Conservation (phyloP, 78 protist species). For the Dictyostelium purpureum region DNA sequence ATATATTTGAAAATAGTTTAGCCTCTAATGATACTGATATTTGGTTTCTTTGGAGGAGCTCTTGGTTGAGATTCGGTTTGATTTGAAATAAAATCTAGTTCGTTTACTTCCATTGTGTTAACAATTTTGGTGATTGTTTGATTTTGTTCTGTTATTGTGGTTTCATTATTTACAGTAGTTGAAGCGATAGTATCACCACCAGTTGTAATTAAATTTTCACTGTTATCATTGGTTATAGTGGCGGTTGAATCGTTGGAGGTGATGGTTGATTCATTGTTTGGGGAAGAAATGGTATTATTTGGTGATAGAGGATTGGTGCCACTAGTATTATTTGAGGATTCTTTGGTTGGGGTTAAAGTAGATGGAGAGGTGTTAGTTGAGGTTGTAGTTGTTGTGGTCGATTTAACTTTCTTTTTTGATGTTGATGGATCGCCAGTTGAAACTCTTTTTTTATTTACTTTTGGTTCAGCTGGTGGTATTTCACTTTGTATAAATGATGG, state of each 20-base stretch:
- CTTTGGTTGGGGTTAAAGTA: not conserved
- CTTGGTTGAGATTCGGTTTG: not conserved
- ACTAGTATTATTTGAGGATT: not conserved
- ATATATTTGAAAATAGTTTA: not conserved
- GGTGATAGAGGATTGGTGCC: not conserved
- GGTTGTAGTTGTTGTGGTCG: not conserved
- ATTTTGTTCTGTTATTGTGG: not conserved
- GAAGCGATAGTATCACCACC: not conserved
- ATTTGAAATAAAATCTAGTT: slow-evolving; percentile 39
- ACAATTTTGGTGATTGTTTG: not conserved
- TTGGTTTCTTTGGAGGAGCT: slow-evolving; percentile 30
- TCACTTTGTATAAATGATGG: slow-evolving; percentile 52
- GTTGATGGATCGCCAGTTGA: not conserved
- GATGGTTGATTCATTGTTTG: not conserved
- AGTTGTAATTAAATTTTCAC: not conserved
- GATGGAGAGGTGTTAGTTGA: not conserved
- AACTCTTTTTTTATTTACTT: slow-evolving; percentile 1
- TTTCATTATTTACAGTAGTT: slow-evolving; percentile 2
- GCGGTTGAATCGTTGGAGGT: not conserved
- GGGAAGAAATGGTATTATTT: not conserved
- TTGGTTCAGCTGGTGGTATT: not conserved
- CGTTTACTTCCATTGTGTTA: slow-evolving; percentile 40
- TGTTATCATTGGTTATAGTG: not conserved
- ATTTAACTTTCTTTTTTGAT: slow-evolving; percentile 8
- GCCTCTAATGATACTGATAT: slow-evolving; percentile 56